A percentile compares a stretch with the other conserved stretches of the same genome.
Evolutionary conservation across 2,329 filamentous ascomycete genomes (phyloP).

Genomic region (Verticillium tricorpus): DNA sequence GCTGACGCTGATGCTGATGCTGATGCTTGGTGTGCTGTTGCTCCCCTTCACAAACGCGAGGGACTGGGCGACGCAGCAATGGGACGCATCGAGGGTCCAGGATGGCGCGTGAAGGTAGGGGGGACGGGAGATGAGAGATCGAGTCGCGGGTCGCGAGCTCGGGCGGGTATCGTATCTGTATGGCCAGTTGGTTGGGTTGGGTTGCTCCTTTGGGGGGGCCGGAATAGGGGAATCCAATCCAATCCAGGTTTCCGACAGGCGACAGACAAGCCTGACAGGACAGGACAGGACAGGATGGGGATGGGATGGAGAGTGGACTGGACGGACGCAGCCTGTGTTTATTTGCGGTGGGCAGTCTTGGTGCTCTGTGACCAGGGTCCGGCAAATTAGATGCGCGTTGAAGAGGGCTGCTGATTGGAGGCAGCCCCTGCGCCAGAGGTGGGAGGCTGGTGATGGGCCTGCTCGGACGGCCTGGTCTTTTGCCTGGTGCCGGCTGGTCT

Average conservation of each 20-base stretch:
- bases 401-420: conserved; percentile 12
- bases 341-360: conserved; percentile 23
- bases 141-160: background rate
- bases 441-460: background rate
- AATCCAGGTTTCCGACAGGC: background rate
- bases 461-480: background rate
- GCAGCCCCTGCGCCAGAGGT: background rate
- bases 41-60: background rate
- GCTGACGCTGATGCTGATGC: background rate
- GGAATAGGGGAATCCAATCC: background rate
- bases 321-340: conserved; percentile 17
- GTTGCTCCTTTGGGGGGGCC: background rate
- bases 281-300: background rate
- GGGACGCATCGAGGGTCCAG: background rate
- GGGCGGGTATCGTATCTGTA: background rate
- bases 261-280: background rate
- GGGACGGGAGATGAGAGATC: background rate
- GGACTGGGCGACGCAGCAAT: background rate
- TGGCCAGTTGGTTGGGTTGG: background rate
- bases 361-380: conserved; percentile 17
- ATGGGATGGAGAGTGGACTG: background rate
- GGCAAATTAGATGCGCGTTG: conserved; percentile 33
- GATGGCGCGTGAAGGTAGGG: background rate
- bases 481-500: background rate
- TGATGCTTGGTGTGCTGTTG: background rate